These are phyloP conservation scores for Neofusicoccum sp. DNA, from an alignment of 2,329 filamentous ascomycete species.

Conservation along the genomic window DNA sequence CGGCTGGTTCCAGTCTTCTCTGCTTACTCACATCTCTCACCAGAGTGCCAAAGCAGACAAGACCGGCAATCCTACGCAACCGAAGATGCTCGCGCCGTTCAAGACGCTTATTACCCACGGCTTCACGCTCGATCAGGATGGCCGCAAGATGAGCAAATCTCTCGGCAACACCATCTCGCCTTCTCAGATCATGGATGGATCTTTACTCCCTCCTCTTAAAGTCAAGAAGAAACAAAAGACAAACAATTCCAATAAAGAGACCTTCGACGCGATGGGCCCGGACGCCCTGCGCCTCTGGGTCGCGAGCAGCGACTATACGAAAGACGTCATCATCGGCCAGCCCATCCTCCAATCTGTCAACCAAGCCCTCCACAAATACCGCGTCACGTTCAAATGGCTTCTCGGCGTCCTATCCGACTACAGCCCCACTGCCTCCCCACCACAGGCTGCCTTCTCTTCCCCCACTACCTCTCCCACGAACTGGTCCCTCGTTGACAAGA, in stretches of 20 bases:
- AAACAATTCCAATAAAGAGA: constrained; percentile 35
- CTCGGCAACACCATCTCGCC: constrained; percentile 85
- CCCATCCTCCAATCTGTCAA: constrained; percentile 75
- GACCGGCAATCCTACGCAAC: constrained; percentile 22
- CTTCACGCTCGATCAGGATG: constrained; percentile 83
- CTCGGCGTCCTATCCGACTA: constrained; percentile 61
- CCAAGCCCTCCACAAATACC: constrained; percentile 76
- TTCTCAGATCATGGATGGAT: constrained; percentile 79
- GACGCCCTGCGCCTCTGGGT: constrained; percentile 90
- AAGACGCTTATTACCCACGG: constrained; percentile 90
- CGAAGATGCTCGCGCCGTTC: constrained; percentile 64
- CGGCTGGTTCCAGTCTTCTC: constrained; percentile 96
- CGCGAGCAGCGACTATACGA: constrained; percentile 86
- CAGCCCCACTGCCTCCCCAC: constrained; percentile 30
- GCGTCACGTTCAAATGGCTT: constrained; percentile 86
- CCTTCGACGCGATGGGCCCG: constrained; percentile 72
- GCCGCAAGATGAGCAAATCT: constrained; percentile 99
- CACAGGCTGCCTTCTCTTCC: background rate
- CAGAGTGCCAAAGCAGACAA: constrained; percentile 36
- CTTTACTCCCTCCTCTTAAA: constrained; percentile 69
- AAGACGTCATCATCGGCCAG: constrained; percentile 79
- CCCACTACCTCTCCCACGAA: background rate
- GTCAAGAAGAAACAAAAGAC: constrained; percentile 52
- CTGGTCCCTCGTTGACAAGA: constrained; percentile 44
- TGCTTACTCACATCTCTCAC: constrained; percentile 78